Evolutionary conservation across 1,139 yeast species (phyloP).

Genomic region (Pichia terricola): DNA sequence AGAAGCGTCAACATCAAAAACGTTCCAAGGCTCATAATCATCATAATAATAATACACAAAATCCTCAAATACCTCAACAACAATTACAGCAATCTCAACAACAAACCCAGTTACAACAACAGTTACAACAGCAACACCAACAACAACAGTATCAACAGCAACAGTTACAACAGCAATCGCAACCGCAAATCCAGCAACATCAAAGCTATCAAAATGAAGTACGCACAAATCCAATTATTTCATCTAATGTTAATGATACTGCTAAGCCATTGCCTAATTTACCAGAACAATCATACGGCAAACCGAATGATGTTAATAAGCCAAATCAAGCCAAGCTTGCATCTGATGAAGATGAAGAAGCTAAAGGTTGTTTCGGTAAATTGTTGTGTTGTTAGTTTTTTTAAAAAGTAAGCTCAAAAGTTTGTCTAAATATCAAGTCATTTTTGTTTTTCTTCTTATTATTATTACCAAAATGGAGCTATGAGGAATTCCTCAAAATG

Average conservation of each 20-base stretch:
- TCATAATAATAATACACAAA: slow-evolving; percentile 7
- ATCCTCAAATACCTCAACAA: slow-evolving; percentile 2
- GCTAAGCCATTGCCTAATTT: slow-evolving; percentile 25
- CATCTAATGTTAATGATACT: slow-evolving; percentile 6
- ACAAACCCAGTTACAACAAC: slow-evolving; percentile 3
- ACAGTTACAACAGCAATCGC: slow-evolving; percentile 6
- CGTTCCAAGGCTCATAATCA: slow-evolving; percentile 18
- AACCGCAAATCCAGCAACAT: slow-evolving; percentile 4
- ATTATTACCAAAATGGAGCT: no score
- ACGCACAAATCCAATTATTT: not conserved
- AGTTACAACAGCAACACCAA: slow-evolving; percentile 3
- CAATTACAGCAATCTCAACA: slow-evolving; percentile 5
- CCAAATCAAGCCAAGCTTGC: slow-evolving; percentile 10
- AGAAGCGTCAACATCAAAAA: slow-evolving; percentile 42
- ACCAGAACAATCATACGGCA: slow-evolving; percentile 15
- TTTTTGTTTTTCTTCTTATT: no score
- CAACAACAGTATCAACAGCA: slow-evolving; percentile 10
- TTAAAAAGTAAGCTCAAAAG: not conserved
- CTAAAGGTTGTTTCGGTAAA: slow-evolving; percentile 21
- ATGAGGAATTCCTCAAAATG: no score
- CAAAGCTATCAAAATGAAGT: slow-evolving; percentile 1
- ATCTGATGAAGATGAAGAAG: slow-evolving; percentile 15
- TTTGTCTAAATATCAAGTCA: not conserved
- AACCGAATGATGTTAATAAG: slow-evolving; percentile 13
- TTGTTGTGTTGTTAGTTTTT: slow-evolving; percentile 12